Evolutionary conservation across 352 stramenopile species (phyloP).

Genomic region (Pythium angustatum): DNA sequence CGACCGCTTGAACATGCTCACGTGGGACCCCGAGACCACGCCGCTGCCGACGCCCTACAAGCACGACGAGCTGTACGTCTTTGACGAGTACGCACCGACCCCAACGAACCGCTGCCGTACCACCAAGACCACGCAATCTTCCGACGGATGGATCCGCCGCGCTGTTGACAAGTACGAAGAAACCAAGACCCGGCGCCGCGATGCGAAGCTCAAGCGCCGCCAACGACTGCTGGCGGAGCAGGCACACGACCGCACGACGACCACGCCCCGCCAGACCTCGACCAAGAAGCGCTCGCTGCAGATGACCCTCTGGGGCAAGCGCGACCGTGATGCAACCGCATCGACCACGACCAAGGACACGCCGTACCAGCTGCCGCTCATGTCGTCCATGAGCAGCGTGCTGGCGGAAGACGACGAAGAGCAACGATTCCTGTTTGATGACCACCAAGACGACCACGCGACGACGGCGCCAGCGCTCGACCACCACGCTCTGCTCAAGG

Average conservation of each 20-base stretch:
- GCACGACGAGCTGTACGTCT: conserved; percentile 30
- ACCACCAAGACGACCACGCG: conserved; percentile 12
- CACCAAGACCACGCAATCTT: conserved; percentile 15
- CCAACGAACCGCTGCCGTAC: conserved; percentile 12
- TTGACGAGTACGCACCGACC: conserved; percentile 33
- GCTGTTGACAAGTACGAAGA: conserved; percentile 28
- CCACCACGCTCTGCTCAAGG: conserved; percentile 21
- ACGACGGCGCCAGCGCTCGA: not conserved
- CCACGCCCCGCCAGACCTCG: conserved; percentile 8
- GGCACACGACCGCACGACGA: not conserved
- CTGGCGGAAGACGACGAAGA: conserved; percentile 27
- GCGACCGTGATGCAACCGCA: conserved; percentile 1
- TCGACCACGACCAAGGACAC: conserved; percentile 26
- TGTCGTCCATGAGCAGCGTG: conserved; percentile 16
- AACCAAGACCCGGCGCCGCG: conserved; percentile 31
- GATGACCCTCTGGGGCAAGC: conserved; percentile 26
- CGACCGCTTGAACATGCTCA: conserved; percentile 40
- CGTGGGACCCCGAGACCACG: conserved; percentile 35
- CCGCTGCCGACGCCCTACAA: conserved; percentile 29
- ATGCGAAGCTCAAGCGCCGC: conserved; percentile 12
- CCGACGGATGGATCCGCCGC: conserved; percentile 26
- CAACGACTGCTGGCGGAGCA: conserved; percentile 9
- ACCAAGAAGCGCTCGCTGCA: conserved; percentile 30
- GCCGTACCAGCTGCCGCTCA: conserved; percentile 32
- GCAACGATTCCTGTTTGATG: conserved; percentile 25